Base-by-base conservation (phyloP, 805 yeast genomes). In the Pichia phayaonensis region DNA sequence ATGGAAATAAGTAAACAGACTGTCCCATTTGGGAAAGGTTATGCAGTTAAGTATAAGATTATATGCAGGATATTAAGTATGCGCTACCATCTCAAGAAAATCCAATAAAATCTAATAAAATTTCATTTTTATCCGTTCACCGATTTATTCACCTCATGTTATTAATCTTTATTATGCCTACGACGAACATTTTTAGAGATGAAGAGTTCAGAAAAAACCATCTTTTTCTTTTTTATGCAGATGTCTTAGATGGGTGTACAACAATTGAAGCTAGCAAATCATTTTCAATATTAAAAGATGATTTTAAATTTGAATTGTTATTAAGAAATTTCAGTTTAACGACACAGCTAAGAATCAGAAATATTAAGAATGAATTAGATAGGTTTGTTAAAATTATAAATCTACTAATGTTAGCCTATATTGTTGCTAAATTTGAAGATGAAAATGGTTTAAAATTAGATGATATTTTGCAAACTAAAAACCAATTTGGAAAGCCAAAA, bases 401-500 rank as follows among this genome's bases (percentile, higher is more conserved):
- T 43, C 63, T 65, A n/a, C 55, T 84, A 4, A 64, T 84, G 42
- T 71, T 79, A 3, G 60, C 67, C 23, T 63, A 71, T 43, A 67
- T 76, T 1, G 66, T 80, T 2, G 69, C 74, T 44, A 55, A 65
- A 15, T 54, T 66, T 18, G 57, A 67, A 3, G 21, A 18, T 2
- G 57, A 10, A 51, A 47, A 50, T 0, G 52, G 49, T 8, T 73
- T 4, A 47, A 54, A 34, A 66, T 76, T 43, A 50, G 56, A 34
- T 74, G 72, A 38, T 13, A 29, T 29, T 13, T 29, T 15, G 13
- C 34, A 29, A 15, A 15, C 18, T 18, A 45, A 20, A 20, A 46
- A 42, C 38, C 50, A 61, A 34, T 74, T 59, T 56, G 92, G 94
- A 1, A 86, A 85, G 56, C 90, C 94, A 0, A 53, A 34, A 4